Conservation (phyloP, 805 yeast species). For the Lachancea cidri region DNA sequence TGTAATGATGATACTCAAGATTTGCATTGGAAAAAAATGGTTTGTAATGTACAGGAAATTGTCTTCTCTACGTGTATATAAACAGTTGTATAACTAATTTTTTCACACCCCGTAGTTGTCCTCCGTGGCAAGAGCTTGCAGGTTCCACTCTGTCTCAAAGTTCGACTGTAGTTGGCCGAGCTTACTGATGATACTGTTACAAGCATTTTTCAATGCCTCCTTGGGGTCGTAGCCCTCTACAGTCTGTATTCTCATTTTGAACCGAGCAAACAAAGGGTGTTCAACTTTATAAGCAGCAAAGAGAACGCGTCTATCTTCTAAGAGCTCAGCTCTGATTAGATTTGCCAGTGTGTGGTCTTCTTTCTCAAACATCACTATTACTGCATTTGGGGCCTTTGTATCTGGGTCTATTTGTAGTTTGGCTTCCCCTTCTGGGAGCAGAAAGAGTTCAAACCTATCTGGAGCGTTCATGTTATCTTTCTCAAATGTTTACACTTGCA, state of each 20-base stretch:
- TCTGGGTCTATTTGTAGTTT: constrained; percentile 91
- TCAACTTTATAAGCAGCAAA: constrained; percentile 98
- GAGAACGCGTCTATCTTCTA: constrained; percentile 81
- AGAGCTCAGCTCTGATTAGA: constrained; percentile 76
- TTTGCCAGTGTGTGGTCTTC: constrained; percentile 98
- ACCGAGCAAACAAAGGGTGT: constrained; percentile 95
- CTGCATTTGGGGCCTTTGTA: constrained; percentile 91
- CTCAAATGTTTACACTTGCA: not conserved
- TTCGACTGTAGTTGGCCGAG: constrained; percentile 67
- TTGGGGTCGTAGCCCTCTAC: constrained; percentile 92
- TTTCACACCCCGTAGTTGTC: constrained; percentile 32
- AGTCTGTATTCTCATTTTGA: constrained; percentile 90
- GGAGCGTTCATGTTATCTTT: constrained; percentile 82
- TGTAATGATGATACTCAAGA: not conserved
- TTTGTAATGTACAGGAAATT: not conserved
- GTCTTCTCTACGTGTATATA: not conserved
- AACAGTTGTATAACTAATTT: not conserved
- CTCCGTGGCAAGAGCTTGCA: constrained; percentile 65
- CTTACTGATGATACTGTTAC: constrained; percentile 75
- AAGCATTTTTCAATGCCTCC: constrained; percentile 86
- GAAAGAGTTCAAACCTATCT: constrained; percentile 94
- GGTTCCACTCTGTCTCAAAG: constrained; percentile 89
- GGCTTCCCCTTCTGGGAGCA: constrained; percentile 95
- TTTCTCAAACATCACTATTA: constrained; percentile 86
- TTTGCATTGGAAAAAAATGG: not conserved